These are phyloP conservation scores for Panaeolus cyanescens DNA, from an alignment of 768 basidiomycete species.

Conservation along the genomic window DNA sequence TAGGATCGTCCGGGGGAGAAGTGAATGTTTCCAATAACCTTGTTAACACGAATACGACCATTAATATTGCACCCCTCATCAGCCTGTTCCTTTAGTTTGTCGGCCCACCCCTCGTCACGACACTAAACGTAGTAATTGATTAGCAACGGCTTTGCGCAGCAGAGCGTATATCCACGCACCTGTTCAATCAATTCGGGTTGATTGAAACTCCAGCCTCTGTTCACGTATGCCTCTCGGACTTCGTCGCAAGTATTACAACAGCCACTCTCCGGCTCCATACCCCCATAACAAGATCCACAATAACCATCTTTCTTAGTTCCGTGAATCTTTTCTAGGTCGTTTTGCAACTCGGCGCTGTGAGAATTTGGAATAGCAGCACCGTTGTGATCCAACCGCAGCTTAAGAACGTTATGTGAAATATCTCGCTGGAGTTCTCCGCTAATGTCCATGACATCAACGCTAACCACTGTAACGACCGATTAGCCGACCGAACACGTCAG, in stretches of 20 bases:
- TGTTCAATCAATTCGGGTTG: conserved; percentile 93
- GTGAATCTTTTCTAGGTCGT: conserved; percentile 84
- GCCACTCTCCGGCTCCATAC: conserved; percentile 67
- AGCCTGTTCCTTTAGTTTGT: conserved; percentile 89
- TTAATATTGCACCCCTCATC: conserved; percentile 94
- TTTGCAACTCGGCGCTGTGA: conserved; percentile 66
- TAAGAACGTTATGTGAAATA: conserved; percentile 85
- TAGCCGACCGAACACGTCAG: background rate
- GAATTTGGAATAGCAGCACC: conserved; percentile 63
- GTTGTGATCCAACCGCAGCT: conserved; percentile 68
- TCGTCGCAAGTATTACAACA: conserved; percentile 98
- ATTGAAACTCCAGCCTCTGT: conserved; percentile 93
- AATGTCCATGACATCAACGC: conserved; percentile 97
- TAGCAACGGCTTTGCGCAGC: background rate
- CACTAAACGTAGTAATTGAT: conserved; percentile 56
- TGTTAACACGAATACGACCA: conserved; percentile 93
- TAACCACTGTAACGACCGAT: conserved; percentile 64
- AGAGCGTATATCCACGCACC: conserved; percentile 43
- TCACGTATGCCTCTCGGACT: conserved; percentile 86
- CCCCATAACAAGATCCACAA: conserved; percentile 98
- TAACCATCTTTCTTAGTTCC: conserved; percentile 61
- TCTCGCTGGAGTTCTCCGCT: conserved; percentile 94
- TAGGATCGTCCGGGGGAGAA: conserved; percentile 95
- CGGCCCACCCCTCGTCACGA: conserved; percentile 91
- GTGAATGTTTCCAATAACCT: conserved; percentile 95